Percentiles rank a stretch among this genome's conserved stretches.
These are phyloP conservation scores for Trichoderma asperellum DNA, from an alignment of 2,329 filamentous ascomycete genomes.

Conservation along the genomic window DNA sequence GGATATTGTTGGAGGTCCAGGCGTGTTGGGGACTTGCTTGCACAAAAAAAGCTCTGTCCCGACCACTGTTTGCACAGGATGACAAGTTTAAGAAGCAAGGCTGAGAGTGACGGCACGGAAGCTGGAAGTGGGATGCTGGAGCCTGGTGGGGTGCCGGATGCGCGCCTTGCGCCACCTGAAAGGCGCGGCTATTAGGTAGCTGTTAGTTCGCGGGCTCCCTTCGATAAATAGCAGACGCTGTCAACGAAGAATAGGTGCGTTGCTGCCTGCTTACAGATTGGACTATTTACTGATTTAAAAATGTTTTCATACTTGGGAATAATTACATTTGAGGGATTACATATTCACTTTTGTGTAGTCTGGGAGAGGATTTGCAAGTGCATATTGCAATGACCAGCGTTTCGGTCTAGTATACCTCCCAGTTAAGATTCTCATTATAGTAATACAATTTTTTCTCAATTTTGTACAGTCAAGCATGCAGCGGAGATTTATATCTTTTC, in stretches of 20 bases:
- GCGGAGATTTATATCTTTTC: slow-evolving; percentile 49
- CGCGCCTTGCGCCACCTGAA: slow-evolving; percentile 10
- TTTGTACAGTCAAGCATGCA: slow-evolving; percentile 45
- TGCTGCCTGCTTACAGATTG: not conserved
- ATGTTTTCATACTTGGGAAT: not conserved
- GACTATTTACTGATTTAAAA: not conserved
- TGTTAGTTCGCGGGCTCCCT: not conserved
- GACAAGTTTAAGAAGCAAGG: slow-evolving; percentile 9
- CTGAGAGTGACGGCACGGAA: slow-evolving; percentile 27
- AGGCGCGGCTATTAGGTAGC: not conserved
- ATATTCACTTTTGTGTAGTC: not conserved
- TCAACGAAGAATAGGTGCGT: not conserved
- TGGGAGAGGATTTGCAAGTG: slow-evolving; percentile 16
- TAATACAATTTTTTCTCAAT: slow-evolving; percentile 40
- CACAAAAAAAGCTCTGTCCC: not conserved
- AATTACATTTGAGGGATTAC: not conserved
- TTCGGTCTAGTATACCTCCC: slow-evolving; percentile 7
- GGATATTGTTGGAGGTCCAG: not conserved
- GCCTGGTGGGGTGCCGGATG: slow-evolving; percentile 24
- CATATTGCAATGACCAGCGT: not conserved
- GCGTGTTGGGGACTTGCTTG: not conserved
- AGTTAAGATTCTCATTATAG: slow-evolving; percentile 33
- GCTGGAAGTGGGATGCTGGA: slow-evolving; percentile 22
- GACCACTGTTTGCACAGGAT: slow-evolving; percentile 2
- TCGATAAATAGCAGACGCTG: not conserved